Conservation (phyloP, 2,329 filamentous ascomycete species). For the Albophoma yamanashiensis region DNA sequence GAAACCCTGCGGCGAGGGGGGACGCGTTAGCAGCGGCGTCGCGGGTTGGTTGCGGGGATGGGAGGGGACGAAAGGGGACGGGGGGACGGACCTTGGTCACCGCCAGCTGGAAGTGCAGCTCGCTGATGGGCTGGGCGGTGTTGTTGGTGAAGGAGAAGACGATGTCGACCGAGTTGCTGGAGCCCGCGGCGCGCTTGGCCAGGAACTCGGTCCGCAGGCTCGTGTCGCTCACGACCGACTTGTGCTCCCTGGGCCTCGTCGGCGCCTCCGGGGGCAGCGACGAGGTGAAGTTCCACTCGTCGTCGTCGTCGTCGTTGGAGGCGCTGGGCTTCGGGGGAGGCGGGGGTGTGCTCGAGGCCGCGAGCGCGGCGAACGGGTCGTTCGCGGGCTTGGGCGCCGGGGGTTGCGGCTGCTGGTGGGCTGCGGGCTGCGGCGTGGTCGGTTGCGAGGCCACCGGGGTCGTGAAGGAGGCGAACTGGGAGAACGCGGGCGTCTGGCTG, state of each 20-base stretch:
- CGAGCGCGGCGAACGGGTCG: slow-evolving; percentile 44
- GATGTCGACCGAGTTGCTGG: slow-evolving; percentile 53
- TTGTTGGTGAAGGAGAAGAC: slow-evolving; percentile 78
- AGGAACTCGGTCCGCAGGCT: slow-evolving; percentile 63
- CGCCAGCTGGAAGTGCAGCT: slow-evolving; percentile 83
- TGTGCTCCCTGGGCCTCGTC: slow-evolving; percentile 48
- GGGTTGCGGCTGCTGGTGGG: slow-evolving; percentile 35
- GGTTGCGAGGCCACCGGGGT: slow-evolving; percentile 41
- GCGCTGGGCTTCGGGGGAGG: slow-evolving; percentile 14
- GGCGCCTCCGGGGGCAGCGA: slow-evolving; percentile 56
- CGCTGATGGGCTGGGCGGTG: slow-evolving; percentile 57
- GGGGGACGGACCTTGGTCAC: slow-evolving; percentile 65
- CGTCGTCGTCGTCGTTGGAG: slow-evolving; percentile 68
- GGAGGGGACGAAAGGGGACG: background rate
- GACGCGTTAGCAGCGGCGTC: background rate
- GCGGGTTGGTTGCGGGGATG: background rate
- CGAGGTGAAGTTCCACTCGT: slow-evolving; percentile 92
- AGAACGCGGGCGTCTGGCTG: slow-evolving; percentile 36
- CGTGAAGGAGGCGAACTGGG: slow-evolving; percentile 43
- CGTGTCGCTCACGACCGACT: slow-evolving; percentile 58
- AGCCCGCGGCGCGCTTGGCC: slow-evolving; percentile 48
- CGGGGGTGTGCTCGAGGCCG: slow-evolving; percentile 13
- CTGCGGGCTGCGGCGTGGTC: slow-evolving; percentile 39
- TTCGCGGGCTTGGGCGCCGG: slow-evolving; percentile 26
- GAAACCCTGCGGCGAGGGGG: slow-evolving; percentile 48